Conservation (phyloP, 352 stramenopile genomes). For the Phytophthora hibernalis region DNA sequence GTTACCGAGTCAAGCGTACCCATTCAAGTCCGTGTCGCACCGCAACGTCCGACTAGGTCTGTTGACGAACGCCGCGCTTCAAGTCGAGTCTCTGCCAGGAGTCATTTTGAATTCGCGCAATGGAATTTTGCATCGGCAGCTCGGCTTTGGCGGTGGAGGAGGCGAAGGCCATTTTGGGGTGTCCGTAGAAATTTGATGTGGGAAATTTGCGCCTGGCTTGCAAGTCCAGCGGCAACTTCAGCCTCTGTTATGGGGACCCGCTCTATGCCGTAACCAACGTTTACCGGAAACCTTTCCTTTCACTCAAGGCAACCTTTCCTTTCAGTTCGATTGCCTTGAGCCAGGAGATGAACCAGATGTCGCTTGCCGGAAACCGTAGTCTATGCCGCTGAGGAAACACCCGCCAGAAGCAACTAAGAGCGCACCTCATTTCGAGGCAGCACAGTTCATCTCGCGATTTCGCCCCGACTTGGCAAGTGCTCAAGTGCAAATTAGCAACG, state of each 20-base stretch:
- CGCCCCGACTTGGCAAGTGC: constrained; percentile 25
- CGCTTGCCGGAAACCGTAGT: constrained; percentile 28
- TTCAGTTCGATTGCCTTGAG: not conserved
- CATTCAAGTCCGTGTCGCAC: not conserved
- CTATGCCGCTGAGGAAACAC: constrained; percentile 39
- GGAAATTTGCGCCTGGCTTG: too few species aligned
- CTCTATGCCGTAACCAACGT: constrained; percentile 30
- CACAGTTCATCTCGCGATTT: constrained; percentile 42
- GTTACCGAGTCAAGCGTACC: not conserved
- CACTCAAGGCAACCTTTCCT: too few species aligned
- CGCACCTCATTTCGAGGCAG: not conserved
- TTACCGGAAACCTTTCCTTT: too few species aligned
- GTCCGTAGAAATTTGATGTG: too few species aligned
- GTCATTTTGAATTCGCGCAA: too few species aligned
- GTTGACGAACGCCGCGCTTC: constrained; percentile 1
- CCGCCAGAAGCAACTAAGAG: not conserved
- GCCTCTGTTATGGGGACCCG: not conserved
- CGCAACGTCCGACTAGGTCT: not conserved
- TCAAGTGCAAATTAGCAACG: not conserved
- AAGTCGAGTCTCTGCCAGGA: not conserved
- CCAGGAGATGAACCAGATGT: constrained; percentile 28
- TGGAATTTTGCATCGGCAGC: too few species aligned
- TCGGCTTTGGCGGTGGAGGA: too few species aligned
- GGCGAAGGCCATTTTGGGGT: too few species aligned
- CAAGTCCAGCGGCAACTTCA: not conserved